Evolutionary conservation across 257 asterid genomes (phyloP), one percentile per base, ranked within the genome.

Genomic region (Rehmannia glutinosa): DNA sequence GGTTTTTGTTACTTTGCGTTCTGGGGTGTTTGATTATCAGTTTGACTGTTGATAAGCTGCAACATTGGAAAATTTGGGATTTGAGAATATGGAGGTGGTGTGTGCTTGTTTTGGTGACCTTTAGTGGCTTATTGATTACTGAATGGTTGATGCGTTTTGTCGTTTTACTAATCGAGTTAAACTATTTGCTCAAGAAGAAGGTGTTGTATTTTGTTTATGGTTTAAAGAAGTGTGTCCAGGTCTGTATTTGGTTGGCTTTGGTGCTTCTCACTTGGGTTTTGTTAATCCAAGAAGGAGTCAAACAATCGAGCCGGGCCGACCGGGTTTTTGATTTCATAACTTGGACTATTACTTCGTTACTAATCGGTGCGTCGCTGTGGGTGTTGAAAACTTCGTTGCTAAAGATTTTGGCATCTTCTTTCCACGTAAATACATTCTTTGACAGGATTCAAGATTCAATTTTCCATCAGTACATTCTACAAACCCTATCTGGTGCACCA

Each of bases 371-470:
- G n/a, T 78, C 80, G 62, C 19, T 92, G 77, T 89, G 98, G 98
- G 80, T 92, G 8, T 8, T 89, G 65, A 92, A 92, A 74, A 92
- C 90, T 11, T 60, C 87, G 79, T 69, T 87, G 59, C 77, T 91
- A 11, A 91, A 91, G 82, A 83, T 89, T 30, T 73, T 91, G 77
- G 97, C 97, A 4, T 81, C 94, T 7, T 79, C 92, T 5, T 92
- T 92, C 67, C 92, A 92, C 16, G 97, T 87, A 6, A 92, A 73
- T 17, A 77, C 95, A 1, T 92, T 89, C 84, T 89, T 92, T 58
- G 97, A 92, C 67, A 68, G 97, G 77, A 89, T 92, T 75, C 98
- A 85, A 25, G 95, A 88, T 33, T 78, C 98, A 0, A 69, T 80
- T 27, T 82, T 87, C 65, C 88, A 87, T 81, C 98, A 92, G 80